These are phyloP conservation scores for Leccinum sublutescens DNA, from an alignment of 768 basidiomycete genomes.

Conservation along the genomic window DNA sequence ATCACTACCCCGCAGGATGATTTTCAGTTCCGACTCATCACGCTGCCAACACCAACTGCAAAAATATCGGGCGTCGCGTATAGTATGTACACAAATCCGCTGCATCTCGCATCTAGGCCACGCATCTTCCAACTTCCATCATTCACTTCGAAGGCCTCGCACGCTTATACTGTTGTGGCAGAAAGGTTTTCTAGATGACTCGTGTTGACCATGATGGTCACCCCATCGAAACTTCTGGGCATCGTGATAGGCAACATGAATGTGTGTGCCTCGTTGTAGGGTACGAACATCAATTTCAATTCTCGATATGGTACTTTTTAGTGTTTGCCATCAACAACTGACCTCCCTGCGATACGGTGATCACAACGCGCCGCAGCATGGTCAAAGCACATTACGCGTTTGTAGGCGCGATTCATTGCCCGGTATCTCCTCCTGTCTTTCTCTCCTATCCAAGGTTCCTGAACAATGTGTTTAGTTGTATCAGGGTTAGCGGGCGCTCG, in stretches of 20 bases:
- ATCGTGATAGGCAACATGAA: neutral
- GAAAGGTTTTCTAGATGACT: neutral
- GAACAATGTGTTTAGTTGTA: neutral
- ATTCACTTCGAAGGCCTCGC: neutral
- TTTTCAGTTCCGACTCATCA: no score
- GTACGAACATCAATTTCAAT: neutral
- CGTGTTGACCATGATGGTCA: neutral
- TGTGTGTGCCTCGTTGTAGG: neutral
- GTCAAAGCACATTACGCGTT: neutral
- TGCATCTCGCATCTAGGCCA: no score
- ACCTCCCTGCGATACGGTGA: neutral
- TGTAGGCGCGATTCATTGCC: slow-evolving; percentile 3
- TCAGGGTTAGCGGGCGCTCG: slow-evolving; percentile 5
- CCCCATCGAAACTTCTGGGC: neutral
- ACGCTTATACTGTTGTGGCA: neutral
- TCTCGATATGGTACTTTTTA: slow-evolving; percentile 1
- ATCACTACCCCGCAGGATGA: no score
- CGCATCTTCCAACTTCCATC: neutral
- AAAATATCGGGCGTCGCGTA: no score
- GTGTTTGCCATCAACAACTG: neutral
- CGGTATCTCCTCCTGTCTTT: neutral
- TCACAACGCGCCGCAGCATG: neutral
- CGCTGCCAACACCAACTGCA: no score
- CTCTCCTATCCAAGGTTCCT: neutral
- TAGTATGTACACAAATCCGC: no score